Base-by-base conservation (phyloP, 768 basidiomycete species). In the Termitomyces sp. region DNA sequence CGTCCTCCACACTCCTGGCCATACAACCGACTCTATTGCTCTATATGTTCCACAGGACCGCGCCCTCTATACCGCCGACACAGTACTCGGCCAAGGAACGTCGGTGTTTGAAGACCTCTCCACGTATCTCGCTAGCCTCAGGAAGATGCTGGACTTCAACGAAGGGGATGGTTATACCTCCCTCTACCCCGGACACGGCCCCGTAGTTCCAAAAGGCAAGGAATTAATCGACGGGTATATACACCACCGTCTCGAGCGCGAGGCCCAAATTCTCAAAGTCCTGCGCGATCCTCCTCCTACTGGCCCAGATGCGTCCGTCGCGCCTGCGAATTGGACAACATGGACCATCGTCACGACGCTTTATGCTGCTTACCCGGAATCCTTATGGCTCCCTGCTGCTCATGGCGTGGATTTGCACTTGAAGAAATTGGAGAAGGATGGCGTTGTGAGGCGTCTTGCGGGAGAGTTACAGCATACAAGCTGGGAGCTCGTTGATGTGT, bases 121-220 rank as follows among this genome's bases (percentile, higher is more conserved):
- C 0, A 67, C 81, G 5, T 97, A 95, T 68, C 73, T 96, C 22
- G 62, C 75, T 5, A 88, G 86, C 61, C 80, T 96, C 48, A 79
- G 77, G 46, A 80, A 73, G 64, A 81, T 93, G 74, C 75, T 86
- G 18, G 68, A 72, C n/a, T 81, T 81, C 65, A 75, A 74, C 9
- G 58, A 70, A 24, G 67, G 68, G 8, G 64, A 61, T 15, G 64
- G 65, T 28, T 81, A 84, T 68, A 75, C 76, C 24, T 66, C 67
- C 16, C 77, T 98, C n/a, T 96, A 94, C 70, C 95, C 96, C 0
- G 94, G 86, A 0, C 96, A 98, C 64, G 96, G 96, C 0, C 89
- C 91, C 6, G 85, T 91, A 38, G 82, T 96, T 2, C 61, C 72
- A 7, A 78, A 91, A 15, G 91, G 90, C 7, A 72, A 79, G 44